phyloP scores from a whole-genome alignment of 805 yeast species.

The Ogataea ramenticola region DNA sequence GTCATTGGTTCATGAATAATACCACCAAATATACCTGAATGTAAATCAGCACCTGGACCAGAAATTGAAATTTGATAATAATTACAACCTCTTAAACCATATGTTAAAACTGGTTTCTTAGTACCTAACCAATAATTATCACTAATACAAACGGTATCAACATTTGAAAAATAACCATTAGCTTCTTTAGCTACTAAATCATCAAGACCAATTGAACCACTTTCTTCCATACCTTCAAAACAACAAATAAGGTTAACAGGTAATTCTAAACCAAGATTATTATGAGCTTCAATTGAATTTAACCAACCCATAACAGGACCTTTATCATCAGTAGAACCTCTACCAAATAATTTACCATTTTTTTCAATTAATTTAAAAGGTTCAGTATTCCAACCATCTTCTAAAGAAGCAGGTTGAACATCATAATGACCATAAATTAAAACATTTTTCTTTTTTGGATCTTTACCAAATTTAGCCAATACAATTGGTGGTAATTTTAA shows the following conservation, averaged over 20 bases:
- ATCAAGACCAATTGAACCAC: constrained; percentile 91
- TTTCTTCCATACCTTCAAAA: constrained; percentile 99
- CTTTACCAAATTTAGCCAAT: constrained; percentile 79
- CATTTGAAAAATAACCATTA: constrained; percentile 69
- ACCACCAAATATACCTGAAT: constrained; percentile 97
- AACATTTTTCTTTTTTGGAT: constrained; percentile 79
- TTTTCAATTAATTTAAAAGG: constrained; percentile 76
- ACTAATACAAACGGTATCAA: constrained; percentile 90
- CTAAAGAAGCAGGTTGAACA: constrained; percentile 90
- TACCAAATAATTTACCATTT: constrained; percentile 69
- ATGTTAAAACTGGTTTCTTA: constrained; percentile 91
- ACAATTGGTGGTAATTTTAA: constrained; percentile 89
- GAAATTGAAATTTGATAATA: constrained; percentile 76
- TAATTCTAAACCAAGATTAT: constrained; percentile 71
- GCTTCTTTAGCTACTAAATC: constrained; percentile 77
- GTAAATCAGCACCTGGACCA: constrained; percentile 97
- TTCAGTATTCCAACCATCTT: constrained; percentile 94
- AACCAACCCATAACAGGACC: constrained; percentile 99
- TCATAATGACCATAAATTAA: constrained; percentile 96
- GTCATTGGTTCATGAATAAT: constrained; percentile 96
- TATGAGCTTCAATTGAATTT: constrained; percentile 87
- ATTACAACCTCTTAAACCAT: constrained; percentile 95
- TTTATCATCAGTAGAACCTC: constrained; percentile 97
- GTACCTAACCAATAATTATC: constrained; percentile 99
- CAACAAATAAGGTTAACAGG: constrained; percentile 92